Percentiles rank a stretch among this genome's conserved stretches.
These are phyloP conservation scores for Schwanniomyces sp. DNA, from an alignment of 805 yeast species.

Conservation along the genomic window DNA sequence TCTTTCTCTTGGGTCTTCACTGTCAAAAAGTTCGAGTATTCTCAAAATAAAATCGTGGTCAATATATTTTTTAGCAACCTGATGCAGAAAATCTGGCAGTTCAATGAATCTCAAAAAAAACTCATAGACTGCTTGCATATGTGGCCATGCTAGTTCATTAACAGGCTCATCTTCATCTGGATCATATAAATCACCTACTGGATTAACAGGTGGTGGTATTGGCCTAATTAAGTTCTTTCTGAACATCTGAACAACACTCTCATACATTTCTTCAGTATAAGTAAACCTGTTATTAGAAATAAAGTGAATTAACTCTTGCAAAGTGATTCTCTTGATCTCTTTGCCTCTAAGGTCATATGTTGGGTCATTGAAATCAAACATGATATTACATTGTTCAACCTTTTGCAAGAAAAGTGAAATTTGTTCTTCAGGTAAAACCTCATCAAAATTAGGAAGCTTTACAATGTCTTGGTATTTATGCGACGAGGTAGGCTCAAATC, in stretches of 20 bases:
- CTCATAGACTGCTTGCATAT: slow-evolving; percentile 95
- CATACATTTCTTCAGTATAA: slow-evolving; percentile 88
- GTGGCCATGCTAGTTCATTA: slow-evolving; percentile 96
- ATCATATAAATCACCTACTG: slow-evolving; percentile 92
- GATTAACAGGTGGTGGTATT: slow-evolving; percentile 97
- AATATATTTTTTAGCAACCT: slow-evolving; percentile 87
- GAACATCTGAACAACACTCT: slow-evolving; percentile 87
- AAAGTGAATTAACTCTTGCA: slow-evolving; percentile 87
- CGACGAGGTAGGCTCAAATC: slow-evolving; percentile 73
- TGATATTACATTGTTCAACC: slow-evolving; percentile 89
- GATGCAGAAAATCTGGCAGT: slow-evolving; percentile 91
- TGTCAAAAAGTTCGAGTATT: slow-evolving; percentile 85
- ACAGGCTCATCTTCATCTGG: slow-evolving; percentile 99
- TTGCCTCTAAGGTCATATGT: slow-evolving; percentile 89
- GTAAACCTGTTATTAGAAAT: slow-evolving; percentile 79
- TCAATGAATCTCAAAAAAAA: slow-evolving; percentile 90
- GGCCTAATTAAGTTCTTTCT: slow-evolving; percentile 88
- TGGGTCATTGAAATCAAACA: slow-evolving; percentile 91
- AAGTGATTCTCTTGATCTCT: slow-evolving; percentile 82
- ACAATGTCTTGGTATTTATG: slow-evolving; percentile 49
- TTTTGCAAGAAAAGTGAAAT: slow-evolving; percentile 80
- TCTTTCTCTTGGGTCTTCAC: slow-evolving; percentile 95
- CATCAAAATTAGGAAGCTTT: slow-evolving; percentile 83
- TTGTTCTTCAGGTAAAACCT: slow-evolving; percentile 77
- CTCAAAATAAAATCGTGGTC: slow-evolving; percentile 86